These are phyloP conservation scores for Cerrena zonata DNA, from an alignment of 1,284 basidiomycete species.

Conservation along the genomic window DNA sequence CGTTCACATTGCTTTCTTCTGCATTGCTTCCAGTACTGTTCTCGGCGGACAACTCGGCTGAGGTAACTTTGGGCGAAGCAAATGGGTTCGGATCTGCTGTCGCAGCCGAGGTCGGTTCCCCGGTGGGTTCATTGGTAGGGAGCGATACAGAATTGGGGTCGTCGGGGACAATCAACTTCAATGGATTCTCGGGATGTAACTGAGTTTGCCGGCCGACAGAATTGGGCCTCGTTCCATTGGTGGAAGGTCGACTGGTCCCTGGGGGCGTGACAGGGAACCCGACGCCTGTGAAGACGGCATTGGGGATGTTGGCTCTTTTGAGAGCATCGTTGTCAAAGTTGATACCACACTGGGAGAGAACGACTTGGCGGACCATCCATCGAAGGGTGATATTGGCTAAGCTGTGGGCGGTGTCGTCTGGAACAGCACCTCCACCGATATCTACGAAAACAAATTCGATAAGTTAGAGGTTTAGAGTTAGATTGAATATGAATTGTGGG, in stretches of 20 bases:
- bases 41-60: not conserved
- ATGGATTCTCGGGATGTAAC: not conserved
- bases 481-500: no score
- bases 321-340: constrained; percentile 43
- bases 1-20: not conserved
- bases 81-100: not conserved
- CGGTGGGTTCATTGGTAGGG: not conserved
- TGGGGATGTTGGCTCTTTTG: constrained; percentile 28
- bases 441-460: constrained; percentile 42
- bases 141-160: not conserved
- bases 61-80: not conserved
- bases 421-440: constrained; percentile 59
- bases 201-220: not conserved
- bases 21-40: not conserved
- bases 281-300: constrained; percentile 17
- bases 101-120: not conserved
- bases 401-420: constrained; percentile 35
- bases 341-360: constrained; percentile 44
- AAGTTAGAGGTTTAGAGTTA: not conserved
- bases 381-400: constrained; percentile 60
- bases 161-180: no score
- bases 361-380: constrained; percentile 66
- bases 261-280: constrained; percentile 13
- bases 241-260: not conserved
- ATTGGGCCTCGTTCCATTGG: no score